Evolutionary conservation across 1,284 basidiomycete species (phyloP).

Genomic region (Marasmius tenuissimus): DNA sequence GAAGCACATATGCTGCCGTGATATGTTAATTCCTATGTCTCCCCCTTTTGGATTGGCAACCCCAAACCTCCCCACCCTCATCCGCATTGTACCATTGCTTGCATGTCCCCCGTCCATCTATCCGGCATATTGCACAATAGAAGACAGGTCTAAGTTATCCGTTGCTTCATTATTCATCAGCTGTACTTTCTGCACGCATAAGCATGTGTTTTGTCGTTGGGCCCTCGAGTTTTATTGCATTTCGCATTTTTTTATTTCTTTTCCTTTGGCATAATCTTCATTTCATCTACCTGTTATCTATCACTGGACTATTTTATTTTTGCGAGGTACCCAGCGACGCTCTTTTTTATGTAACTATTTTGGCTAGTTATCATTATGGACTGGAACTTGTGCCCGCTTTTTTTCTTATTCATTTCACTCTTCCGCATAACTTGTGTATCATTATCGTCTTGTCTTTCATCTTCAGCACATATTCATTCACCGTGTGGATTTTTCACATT

Average conservation of each 20-base stretch:
- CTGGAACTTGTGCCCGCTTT: slow-evolving; percentile 1
- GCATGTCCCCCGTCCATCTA: not conserved
- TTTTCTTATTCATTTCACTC: slow-evolving; percentile 2
- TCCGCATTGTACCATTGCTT: not conserved
- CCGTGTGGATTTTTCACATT: not conserved
- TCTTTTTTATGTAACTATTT: slow-evolving; percentile 5
- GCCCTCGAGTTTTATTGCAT: not conserved
- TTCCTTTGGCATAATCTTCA: not conserved
- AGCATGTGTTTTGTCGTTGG: not conserved
- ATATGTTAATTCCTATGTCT: slow-evolving; percentile 2
- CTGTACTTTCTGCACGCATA: not conserved
- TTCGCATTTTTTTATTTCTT: not conserved
- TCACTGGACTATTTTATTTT: not conserved
- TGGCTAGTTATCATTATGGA: slow-evolving; percentile 1
- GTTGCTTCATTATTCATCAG: slow-evolving; percentile 1
- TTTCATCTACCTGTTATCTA: not conserved
- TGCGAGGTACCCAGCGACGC: slow-evolving; percentile 9
- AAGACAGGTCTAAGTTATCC: slow-evolving; percentile 1
- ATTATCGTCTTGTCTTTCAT: not conserved
- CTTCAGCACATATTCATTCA: not conserved
- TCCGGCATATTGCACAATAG: not conserved
- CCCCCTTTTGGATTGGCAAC: not conserved
- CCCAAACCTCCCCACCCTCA: not conserved
- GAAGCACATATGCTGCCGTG: slow-evolving; percentile 4
- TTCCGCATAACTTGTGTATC: not conserved